Evolutionary conservation across 306 rosid species (phyloP).

Genomic region (Rosa rugosa): DNA sequence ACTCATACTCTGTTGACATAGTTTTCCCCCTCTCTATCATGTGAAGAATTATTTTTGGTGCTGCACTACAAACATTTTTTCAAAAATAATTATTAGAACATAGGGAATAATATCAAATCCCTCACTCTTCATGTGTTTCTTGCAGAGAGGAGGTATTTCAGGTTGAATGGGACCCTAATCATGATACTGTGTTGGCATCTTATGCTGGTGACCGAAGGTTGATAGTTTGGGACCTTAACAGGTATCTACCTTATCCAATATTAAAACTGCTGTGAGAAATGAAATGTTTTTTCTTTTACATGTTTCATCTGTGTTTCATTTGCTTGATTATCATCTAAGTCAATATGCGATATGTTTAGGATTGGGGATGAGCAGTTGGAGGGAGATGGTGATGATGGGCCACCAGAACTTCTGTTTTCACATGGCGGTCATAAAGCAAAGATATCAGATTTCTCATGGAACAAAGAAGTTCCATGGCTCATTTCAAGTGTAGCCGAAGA

Average conservation of each 20-base stretch:
- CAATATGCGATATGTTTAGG: constrained; percentile 32
- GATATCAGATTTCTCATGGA: constrained; percentile 95
- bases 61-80: not conserved
- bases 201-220: constrained; percentile 85
- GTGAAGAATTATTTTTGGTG: not conserved
- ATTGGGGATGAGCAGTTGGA: constrained; percentile 85
- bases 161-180: constrained; percentile 99
- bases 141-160: constrained; percentile 90
- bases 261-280: not conserved
- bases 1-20: not conserved
- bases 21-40: not conserved
- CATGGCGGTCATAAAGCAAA: constrained; percentile 92
- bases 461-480: constrained; percentile 71
- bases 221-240: constrained; percentile 95
- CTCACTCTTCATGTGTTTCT: constrained; percentile 13
- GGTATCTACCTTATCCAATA: constrained; percentile 38
- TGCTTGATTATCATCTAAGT: not conserved
- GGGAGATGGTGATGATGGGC: constrained; percentile 87
- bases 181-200: constrained; percentile 81
- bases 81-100: not conserved
- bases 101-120: not conserved
- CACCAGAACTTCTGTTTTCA: constrained; percentile 83
- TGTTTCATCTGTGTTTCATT: not conserved
- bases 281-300: constrained; percentile 4
- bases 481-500: constrained; percentile 92